phyloP scores from a whole-genome alignment of 345 rosid genomes.

The Abelmoschus esculentus region DNA sequence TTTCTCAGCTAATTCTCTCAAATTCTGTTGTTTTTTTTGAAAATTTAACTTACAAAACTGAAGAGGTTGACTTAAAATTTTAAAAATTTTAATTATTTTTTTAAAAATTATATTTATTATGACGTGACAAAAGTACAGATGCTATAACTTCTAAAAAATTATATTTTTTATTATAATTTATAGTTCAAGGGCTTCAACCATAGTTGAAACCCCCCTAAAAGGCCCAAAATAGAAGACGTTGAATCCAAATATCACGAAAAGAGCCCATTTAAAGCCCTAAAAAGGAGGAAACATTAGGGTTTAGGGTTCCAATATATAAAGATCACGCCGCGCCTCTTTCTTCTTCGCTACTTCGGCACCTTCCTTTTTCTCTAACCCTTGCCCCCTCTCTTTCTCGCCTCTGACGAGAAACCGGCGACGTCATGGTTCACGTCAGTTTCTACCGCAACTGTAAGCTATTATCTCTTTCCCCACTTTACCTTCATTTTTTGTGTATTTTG shows the following conservation, averaged over 20 bases:
- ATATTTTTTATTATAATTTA: too few species aligned
- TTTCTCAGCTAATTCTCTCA: too few species aligned
- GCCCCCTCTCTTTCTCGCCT: not conserved
- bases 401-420: not conserved
- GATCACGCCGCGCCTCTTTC: not conserved
- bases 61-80: too few species aligned
- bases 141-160: too few species aligned
- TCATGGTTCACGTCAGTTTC: conserved; percentile 33
- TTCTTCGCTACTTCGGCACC: not conserved
- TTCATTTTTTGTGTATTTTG: not conserved
- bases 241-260: not conserved
- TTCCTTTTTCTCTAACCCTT: not conserved
- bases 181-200: too few species aligned
- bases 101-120: too few species aligned
- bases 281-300: not conserved
- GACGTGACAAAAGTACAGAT: too few species aligned
- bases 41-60: too few species aligned
- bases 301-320: not conserved
- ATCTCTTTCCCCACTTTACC: not conserved
- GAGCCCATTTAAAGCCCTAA: not conserved
- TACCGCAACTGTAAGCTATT: conserved; percentile 33
- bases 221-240: not conserved
- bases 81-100: too few species aligned
- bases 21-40: too few species aligned
- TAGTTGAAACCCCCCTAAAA: not conserved